Conservation (phyloP, 768 basidiomycete genomes). For the Termitomyces bulborhizus region DNA sequence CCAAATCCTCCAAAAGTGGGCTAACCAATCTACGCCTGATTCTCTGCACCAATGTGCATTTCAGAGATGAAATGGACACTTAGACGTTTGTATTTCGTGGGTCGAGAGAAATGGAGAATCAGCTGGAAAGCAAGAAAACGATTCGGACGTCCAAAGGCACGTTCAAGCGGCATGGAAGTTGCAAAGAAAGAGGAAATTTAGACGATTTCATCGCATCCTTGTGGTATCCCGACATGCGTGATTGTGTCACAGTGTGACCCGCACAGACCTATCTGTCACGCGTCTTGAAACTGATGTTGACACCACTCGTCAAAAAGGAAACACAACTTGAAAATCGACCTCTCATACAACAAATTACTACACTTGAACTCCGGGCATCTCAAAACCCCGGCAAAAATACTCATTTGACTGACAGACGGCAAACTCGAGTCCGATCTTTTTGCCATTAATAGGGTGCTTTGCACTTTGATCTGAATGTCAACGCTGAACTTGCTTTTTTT, state of each 20-base stretch:
- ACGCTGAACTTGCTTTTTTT: background rate
- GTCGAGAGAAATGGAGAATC: background rate
- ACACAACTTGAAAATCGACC: background rate
- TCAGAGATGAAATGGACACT: background rate
- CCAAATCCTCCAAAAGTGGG: background rate
- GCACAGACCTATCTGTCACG: conserved; percentile 11
- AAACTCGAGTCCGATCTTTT: background rate
- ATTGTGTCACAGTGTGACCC: conserved; percentile 11
- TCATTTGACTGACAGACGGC: background rate
- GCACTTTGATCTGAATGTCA: background rate
- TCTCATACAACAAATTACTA: background rate
- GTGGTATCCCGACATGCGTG: conserved; percentile 5
- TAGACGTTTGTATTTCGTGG: background rate
- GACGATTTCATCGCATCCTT: conserved; percentile 4
- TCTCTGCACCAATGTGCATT: background rate
- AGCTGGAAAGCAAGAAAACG: background rate
- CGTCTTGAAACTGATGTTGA: background rate
- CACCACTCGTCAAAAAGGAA: too few species aligned
- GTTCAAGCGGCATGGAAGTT: conserved; percentile 9
- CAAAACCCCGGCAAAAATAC: too few species aligned
- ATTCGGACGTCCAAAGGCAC: background rate
- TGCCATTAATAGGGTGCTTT: background rate
- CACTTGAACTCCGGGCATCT: background rate
- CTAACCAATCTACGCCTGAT: background rate
- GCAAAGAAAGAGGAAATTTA: conserved; percentile 8